phyloP scores from a whole-genome alignment of 2,329 filamentous ascomycete genomes.

The Microascus cirrosus region DNA sequence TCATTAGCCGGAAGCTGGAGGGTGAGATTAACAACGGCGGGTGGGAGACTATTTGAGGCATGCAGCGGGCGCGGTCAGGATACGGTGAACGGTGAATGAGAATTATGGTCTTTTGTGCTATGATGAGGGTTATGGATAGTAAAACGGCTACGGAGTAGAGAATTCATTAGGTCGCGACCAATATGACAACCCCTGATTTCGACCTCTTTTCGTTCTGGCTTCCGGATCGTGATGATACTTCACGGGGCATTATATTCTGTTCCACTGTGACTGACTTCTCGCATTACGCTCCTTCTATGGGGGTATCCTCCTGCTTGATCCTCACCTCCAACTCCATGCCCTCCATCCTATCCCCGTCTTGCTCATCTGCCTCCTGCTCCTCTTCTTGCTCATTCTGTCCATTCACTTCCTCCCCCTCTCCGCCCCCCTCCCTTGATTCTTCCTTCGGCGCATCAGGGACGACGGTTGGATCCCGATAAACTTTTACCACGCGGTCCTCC shows the following conservation, averaged over 20 bases:
- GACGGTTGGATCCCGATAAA: constrained; percentile 26
- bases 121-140: neutral
- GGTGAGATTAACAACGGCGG: constrained; percentile 94
- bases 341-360: constrained; percentile 2
- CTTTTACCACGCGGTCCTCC: constrained; percentile 39
- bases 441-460: neutral
- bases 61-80: neutral
- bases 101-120: neutral
- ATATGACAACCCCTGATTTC: neutral
- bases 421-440: neutral
- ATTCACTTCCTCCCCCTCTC: constrained; percentile 2
- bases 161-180: neutral
- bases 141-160: neutral
- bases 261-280: neutral
- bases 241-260: neutral
- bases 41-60: constrained; percentile 71
- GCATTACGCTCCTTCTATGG: neutral
- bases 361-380: neutral
- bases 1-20: constrained; percentile 83
- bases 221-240: neutral
- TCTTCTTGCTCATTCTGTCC: constrained; percentile 5
- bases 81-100: neutral
- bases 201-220: neutral
- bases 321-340: constrained; percentile 1
- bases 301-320: constrained; percentile 5